Conservation (phyloP, 208 protist genomes). For the Wallacemonas sp. region DNA sequence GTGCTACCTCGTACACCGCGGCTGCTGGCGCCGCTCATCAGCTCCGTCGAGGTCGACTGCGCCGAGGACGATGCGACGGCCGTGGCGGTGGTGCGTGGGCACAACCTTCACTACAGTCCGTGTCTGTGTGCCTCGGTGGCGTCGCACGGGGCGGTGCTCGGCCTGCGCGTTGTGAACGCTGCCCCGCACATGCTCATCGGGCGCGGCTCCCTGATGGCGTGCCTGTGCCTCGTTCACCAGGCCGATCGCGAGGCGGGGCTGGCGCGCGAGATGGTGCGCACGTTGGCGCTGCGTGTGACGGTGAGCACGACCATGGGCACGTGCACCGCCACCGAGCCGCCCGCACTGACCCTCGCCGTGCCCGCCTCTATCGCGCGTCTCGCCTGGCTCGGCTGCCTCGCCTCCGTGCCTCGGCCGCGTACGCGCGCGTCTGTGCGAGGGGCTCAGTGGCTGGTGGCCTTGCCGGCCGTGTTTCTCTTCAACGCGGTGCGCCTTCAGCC, state of each 20-base stretch:
- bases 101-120: conserved; percentile 49
- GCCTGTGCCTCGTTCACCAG: conserved; percentile 12
- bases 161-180: conserved; percentile 7
- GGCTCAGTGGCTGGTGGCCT: conserved; percentile 14
- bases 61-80: conserved; percentile 31
- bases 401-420: background rate
- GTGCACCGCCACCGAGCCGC: background rate
- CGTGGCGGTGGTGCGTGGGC: conserved; percentile 31
- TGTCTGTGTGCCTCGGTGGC: conserved; percentile 26
- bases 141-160: background rate
- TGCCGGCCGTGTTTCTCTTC: background rate
- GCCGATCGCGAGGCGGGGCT: background rate
- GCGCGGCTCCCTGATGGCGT: conserved; percentile 18
- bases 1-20: conserved; percentile 15
- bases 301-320: conserved; percentile 25
- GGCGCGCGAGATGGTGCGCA: background rate
- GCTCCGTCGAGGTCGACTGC: background rate
- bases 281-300: conserved; percentile 8
- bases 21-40: conserved; percentile 35
- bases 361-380: background rate
- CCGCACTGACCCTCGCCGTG: conserved; percentile 7
- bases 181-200: conserved; percentile 20
- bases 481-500: background rate
- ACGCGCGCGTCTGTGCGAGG: conserved; percentile 16
- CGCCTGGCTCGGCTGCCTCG: conserved; percentile 1